A percentile compares a stretch with the other conserved stretches of the same genome.
Evolutionary conservation across 352 stramenopile species (phyloP).

Genomic region (Pythium vanterpoolii): DNA sequence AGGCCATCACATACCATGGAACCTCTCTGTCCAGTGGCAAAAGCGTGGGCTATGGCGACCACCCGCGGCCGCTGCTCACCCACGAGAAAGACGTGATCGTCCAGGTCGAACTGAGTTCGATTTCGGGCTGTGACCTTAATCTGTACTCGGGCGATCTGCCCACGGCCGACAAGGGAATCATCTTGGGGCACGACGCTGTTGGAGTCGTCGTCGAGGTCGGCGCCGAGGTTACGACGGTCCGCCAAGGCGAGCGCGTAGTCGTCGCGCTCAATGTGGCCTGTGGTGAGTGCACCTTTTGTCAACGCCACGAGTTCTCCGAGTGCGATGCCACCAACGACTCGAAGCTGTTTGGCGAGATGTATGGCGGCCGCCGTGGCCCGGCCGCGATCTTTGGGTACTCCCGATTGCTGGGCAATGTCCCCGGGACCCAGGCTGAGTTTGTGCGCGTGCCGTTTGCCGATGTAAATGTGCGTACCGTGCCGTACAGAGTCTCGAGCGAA

Average conservation of each 20-base stretch:
- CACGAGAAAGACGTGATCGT: constrained; percentile 32
- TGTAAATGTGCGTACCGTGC: constrained; percentile 34
- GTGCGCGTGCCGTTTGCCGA: constrained; percentile 51
- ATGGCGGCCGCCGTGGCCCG: constrained; percentile 27
- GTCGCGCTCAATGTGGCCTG: constrained; percentile 38
- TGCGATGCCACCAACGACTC: constrained; percentile 47
- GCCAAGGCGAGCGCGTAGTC: constrained; percentile 39
- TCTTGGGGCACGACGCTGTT: constrained; percentile 44
- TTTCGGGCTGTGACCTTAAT: constrained; percentile 39
- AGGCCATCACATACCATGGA: constrained; percentile 30
- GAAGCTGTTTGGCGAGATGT: constrained; percentile 35
- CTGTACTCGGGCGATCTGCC: constrained; percentile 37
- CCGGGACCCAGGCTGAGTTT: constrained; percentile 50
- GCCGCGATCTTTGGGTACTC: constrained; percentile 41
- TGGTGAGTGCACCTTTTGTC: constrained; percentile 37
- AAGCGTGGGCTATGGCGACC: constrained; percentile 20
- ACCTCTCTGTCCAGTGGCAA: constrained; percentile 17
- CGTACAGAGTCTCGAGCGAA: constrained; percentile 27
- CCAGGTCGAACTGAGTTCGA: constrained; percentile 28
- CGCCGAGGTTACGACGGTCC: constrained; percentile 28
- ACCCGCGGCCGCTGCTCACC: constrained; percentile 25
- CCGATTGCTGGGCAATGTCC: constrained; percentile 30
- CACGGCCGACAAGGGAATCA: constrained; percentile 33
- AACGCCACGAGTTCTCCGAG: constrained; percentile 30
- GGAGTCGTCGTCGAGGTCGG: constrained; percentile 35